These are phyloP conservation scores for Fraxinus paxiana DNA, from an alignment of 305 asterid genomes.

Conservation along the genomic window DNA sequence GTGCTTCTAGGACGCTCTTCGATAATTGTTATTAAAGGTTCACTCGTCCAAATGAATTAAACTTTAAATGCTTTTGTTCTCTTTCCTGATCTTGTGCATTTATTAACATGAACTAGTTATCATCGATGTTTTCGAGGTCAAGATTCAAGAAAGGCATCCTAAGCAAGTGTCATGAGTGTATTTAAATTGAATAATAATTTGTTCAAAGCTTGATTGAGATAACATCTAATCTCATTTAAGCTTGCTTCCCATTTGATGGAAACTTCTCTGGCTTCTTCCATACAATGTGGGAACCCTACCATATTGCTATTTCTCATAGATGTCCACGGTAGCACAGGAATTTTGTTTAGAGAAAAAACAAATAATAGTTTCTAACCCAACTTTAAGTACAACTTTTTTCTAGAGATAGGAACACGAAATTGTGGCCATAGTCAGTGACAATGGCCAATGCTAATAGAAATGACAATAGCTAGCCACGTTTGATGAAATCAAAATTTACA, in stretches of 20 bases:
- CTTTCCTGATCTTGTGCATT: not conserved
- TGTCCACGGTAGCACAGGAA: not conserved
- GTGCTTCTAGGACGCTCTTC: not conserved
- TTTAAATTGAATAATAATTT: too few species aligned
- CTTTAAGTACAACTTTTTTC: not conserved
- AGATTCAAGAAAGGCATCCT: not conserved
- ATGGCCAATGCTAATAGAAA: not conserved
- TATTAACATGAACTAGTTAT: not conserved
- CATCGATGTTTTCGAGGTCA: not conserved
- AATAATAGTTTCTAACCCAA: not conserved
- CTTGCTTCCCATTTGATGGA: not conserved
- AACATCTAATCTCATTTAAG: not conserved
- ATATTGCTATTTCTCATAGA: not conserved
- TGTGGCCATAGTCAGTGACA: not conserved
- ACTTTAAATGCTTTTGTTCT: not conserved
- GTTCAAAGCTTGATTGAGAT: not conserved
- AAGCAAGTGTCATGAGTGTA: not conserved
- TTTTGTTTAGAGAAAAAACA: too few species aligned
- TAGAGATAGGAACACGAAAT: not conserved
- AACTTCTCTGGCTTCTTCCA: not conserved
- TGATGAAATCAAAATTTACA: not conserved
- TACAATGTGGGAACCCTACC: not conserved
- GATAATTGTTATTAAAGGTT: not conserved
- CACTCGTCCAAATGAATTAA: not conserved
- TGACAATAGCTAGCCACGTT: not conserved